Evolutionary conservation across 148 eudicot species (phyloP), one percentile per base, ranked within the genome.

Genomic region (Camellia granthamiana): DNA sequence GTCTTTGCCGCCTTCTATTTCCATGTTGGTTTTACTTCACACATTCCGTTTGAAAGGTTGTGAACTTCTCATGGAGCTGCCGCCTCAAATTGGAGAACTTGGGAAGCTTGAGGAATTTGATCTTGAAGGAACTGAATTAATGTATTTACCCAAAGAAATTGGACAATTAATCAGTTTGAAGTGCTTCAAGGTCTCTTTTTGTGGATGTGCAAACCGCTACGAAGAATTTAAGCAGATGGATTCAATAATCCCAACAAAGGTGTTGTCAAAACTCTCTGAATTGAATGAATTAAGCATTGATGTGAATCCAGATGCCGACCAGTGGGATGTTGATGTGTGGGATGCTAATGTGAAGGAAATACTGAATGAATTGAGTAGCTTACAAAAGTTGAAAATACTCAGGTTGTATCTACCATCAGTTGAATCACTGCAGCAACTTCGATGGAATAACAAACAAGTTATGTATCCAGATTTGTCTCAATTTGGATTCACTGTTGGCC

Each of bases 1-100:
- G 7, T 58, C 55, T 58, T 78, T 78, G 75, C 81, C 81, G 6
- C 13, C 18, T 43, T 78, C 81, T 18, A 78, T 78, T n/a, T 78
- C 80, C 5, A 41, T 16, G 38, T 67, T 67, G 41, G 3, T 14
- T 30, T 44, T 46, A 41, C 70, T 67, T 18, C 46, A 38, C 38
- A 38, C 38, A 41, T 41, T 67, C 18, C 1, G 0, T 11, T 41
- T 67, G 47, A 67, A 46, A 67, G 13, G 47, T 7, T 67, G 70
- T 67, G 70, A 67, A 4, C 70, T 14, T 13, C 18, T 67, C 10
- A 67, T 67, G 46, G 47, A 67, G 38, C 8, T 67, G 5, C 70
- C 47, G 5, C n/a, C 70, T 41, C 46, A 67, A 76, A 43, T 76
- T 76, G 69, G 78, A 60, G 78, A 23, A 15, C 69, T 76, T n/a